Conservation (phyloP, 2,329 filamentous ascomycete species). For the Colletotrichum incanum region DNA sequence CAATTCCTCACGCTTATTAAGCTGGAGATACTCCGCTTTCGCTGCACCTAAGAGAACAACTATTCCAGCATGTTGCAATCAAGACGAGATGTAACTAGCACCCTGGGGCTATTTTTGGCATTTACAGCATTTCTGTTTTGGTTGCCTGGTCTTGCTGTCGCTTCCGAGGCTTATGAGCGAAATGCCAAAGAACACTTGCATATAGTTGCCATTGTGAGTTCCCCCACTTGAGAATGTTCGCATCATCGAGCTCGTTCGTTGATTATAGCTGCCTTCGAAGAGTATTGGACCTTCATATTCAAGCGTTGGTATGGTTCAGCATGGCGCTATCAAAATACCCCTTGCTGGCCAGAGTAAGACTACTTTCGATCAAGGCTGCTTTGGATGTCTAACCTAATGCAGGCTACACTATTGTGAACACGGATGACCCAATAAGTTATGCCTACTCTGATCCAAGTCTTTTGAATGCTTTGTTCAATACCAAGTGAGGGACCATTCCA, state of each 20-base stretch:
- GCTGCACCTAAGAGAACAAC: background rate
- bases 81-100: too few relatives aligned
- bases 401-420: slow-evolving; percentile 1
- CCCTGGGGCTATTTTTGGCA: background rate
- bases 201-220: slow-evolving; percentile 13
- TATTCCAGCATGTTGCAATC: background rate
- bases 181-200: background rate
- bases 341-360: slow-evolving; percentile 4
- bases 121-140: background rate
- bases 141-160: background rate
- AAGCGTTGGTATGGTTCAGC: slow-evolving; percentile 6
- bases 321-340: slow-evolving; percentile 4
- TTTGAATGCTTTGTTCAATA: background rate
- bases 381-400: background rate
- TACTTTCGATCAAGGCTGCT: background rate
- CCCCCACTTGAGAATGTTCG: rapidly evolving
- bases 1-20: background rate
- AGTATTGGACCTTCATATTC: background rate
- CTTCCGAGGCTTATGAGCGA: background rate
- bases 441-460: background rate
- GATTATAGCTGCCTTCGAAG: background rate
- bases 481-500: background rate
- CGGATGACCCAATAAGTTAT: background rate
- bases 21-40: background rate
- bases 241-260: background rate